phyloP scores from a whole-genome alignment of 2,329 filamentous ascomycete genomes.

The Aureobasidium musti region DNA sequence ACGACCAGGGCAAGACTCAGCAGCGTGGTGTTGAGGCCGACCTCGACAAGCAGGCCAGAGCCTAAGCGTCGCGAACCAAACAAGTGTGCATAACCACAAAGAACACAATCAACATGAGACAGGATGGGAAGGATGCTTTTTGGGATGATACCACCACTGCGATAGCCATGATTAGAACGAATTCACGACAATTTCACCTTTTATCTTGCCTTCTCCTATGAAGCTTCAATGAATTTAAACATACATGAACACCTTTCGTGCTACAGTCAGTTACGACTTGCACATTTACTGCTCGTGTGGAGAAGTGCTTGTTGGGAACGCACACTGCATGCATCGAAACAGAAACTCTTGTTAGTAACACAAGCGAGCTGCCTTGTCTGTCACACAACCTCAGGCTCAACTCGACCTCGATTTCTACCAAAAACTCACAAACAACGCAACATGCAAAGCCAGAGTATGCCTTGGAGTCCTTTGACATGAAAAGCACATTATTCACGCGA shows the following conservation, averaged over 20 bases:
- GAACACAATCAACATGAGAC: neutral
- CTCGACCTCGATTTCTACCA: neutral
- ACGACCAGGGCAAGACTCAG: conserved; percentile 79
- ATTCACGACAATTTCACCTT: conserved; percentile 3
- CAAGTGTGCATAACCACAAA: neutral
- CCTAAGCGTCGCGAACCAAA: neutral
- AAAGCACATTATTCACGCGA: neutral
- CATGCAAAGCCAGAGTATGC: neutral
- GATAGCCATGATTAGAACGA: conserved; percentile 12
- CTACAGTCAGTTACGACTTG: neutral
- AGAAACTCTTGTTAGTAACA: neutral
- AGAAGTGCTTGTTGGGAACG: neutral
- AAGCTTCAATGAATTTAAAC: too few species aligned
- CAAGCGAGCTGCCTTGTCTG: neutral
- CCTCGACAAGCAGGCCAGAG: conserved; percentile 66
- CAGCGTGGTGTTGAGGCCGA: conserved; percentile 83
- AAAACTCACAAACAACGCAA: neutral
- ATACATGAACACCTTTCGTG: neutral
- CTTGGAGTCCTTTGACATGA: neutral
- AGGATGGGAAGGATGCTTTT: conserved; percentile 13
- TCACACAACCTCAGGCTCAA: neutral
- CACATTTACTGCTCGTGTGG: neutral
- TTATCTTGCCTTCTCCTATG: too few species aligned
- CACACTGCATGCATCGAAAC: too few species aligned
- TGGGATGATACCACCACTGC: conserved; percentile 20